A percentile compares a stretch with the other conserved stretches of the same genome.
Evolutionary conservation across 2,329 filamentous ascomycete species (phyloP).

Genomic region (Zymoseptoria crescenta): DNA sequence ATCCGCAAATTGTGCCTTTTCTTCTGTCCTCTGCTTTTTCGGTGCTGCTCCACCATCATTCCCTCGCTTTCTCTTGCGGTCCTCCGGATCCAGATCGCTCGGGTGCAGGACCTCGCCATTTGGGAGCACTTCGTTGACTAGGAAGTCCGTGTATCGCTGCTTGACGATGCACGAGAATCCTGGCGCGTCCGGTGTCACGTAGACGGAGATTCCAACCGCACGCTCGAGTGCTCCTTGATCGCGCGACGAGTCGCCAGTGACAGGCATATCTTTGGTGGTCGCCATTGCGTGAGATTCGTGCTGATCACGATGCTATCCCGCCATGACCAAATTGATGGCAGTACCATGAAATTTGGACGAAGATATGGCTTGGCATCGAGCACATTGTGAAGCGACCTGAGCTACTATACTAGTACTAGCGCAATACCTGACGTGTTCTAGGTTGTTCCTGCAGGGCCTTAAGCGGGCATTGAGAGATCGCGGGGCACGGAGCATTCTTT

Average conservation of each 20-base stretch:
- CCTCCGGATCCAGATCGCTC: conserved; percentile 30
- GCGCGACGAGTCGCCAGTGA: neutral
- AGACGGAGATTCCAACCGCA: conserved; percentile 55
- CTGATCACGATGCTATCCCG: neutral
- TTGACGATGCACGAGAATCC: conserved; percentile 61
- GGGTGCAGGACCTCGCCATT: conserved; percentile 72
- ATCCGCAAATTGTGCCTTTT: conserved; percentile 2
- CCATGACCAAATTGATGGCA: neutral
- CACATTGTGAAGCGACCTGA: neutral
- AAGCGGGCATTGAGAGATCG: neutral
- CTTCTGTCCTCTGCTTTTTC: conserved; percentile 11
- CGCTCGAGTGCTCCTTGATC: conserved; percentile 31
- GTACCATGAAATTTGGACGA: neutral
- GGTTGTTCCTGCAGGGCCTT: too few species aligned
- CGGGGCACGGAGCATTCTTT: neutral
- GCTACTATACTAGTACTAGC: too few species aligned
- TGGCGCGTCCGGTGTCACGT: conserved; percentile 48
- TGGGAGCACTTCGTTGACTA: conserved; percentile 79
- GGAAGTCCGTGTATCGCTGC: conserved; percentile 80
- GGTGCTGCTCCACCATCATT: conserved; percentile 8
- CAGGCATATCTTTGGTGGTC: neutral
- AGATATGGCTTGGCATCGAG: neutral
- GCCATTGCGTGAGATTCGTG: neutral
- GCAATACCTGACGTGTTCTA: neutral
- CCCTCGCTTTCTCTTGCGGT: conserved; percentile 19